These are phyloP conservation scores for Backusella luteola DNA, from an alignment of 192 early-diverging fungal species.

Conservation along the genomic window DNA sequence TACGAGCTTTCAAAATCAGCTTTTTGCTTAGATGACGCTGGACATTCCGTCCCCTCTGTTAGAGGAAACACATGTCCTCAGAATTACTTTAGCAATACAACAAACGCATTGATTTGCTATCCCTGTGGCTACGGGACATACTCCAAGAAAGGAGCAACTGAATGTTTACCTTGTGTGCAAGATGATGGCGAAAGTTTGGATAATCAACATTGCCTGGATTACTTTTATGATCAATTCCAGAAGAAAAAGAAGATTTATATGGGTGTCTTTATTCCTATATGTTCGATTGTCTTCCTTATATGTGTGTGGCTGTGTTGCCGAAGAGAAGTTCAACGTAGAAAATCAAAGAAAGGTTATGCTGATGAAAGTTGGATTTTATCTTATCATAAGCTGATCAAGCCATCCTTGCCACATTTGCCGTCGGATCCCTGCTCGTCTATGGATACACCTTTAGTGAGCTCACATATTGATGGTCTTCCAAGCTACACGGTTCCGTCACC, in stretches of 20 bases:
- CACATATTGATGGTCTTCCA: background rate
- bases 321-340: background rate
- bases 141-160: background rate
- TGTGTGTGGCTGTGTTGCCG: background rate
- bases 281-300: background rate
- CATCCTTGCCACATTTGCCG: background rate
- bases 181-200: background rate
- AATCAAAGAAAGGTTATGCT: background rate
- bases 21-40: background rate
- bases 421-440: background rate
- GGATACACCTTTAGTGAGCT: background rate
- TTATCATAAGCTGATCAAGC: background rate
- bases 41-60: background rate
- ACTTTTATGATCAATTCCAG: background rate
- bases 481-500: background rate
- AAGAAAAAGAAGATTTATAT: background rate
- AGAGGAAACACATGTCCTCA: background rate
- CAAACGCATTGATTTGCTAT: background rate
- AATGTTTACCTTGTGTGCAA: conserved; percentile 6
- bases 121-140: conserved; percentile 5
- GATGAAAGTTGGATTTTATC: background rate
- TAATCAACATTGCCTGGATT: background rate
- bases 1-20: background rate
- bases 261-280: conserved; percentile 15
- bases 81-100: background rate